Conservation (phyloP, 2,329 filamentous ascomycete species). For the Cladosporium cucumerinum region DNA sequence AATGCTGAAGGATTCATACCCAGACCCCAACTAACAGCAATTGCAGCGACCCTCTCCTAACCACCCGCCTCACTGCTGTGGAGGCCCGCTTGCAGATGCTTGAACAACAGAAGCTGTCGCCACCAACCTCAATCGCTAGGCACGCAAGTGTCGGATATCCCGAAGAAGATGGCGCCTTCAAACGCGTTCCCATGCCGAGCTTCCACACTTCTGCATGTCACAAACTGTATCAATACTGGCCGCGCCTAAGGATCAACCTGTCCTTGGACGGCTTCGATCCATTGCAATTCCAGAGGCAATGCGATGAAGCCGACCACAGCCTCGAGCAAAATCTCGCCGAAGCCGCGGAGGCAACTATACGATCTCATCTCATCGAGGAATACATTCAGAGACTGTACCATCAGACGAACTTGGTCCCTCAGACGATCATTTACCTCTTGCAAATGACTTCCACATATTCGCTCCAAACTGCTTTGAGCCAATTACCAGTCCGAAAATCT, state of each 20-base stretch:
- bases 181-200: slow-evolving; percentile 14
- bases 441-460: slow-evolving; percentile 17
- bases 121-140: slow-evolving; percentile 7
- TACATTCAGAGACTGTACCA: slow-evolving; percentile 16
- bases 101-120: slow-evolving; percentile 6
- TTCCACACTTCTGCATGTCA: slow-evolving; percentile 14
- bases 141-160: background rate
- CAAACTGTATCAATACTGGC: slow-evolving; percentile 17
- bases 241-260: slow-evolving; percentile 13
- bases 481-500: slow-evolving; percentile 2
- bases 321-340: slow-evolving; percentile 13
- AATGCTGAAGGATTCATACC: background rate
- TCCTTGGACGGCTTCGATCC: slow-evolving; percentile 15
- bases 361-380: slow-evolving; percentile 9
- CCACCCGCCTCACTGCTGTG: slow-evolving; percentile 8
- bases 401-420: slow-evolving; percentile 16
- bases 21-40: background rate
- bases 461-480: slow-evolving; percentile 1
- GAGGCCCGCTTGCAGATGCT: slow-evolving; percentile 7
- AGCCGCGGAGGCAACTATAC: slow-evolving; percentile 11
- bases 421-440: slow-evolving; percentile 15
- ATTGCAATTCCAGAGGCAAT: slow-evolving; percentile 16
- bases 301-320: slow-evolving; percentile 10
- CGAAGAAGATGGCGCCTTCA: slow-evolving; percentile 14
- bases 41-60: slow-evolving; percentile 5